These are phyloP conservation scores for Alternaria sp. DNA, from an alignment of 2,329 filamentous ascomycete species.

Conservation along the genomic window DNA sequence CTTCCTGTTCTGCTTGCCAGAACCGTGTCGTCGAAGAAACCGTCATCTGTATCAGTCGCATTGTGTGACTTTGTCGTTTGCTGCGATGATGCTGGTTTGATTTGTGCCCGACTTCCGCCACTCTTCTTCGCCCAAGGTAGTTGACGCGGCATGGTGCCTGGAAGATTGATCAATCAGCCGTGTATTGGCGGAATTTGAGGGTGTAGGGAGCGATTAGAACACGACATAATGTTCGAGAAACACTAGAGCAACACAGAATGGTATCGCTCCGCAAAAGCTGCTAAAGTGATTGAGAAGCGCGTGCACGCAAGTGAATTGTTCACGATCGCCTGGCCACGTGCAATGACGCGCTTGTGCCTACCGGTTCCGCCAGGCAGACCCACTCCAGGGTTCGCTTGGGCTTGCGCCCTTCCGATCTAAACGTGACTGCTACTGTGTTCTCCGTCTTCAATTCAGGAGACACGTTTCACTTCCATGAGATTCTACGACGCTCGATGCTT, in stretches of 20 bases:
- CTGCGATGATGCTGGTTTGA: slow-evolving; percentile 20
- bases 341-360: slow-evolving; percentile 11
- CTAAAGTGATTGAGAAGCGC: slow-evolving; percentile 16
- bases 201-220: neutral
- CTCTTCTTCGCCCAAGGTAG: slow-evolving; percentile 61
- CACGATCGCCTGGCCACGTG: slow-evolving; percentile 33
- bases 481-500: slow-evolving; percentile 44
- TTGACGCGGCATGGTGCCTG: slow-evolving; percentile 59
- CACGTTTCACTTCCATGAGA: slow-evolving; percentile 43
- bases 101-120: slow-evolving; percentile 28
- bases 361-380: slow-evolving; percentile 22
- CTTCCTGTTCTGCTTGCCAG: slow-evolving; percentile 30
- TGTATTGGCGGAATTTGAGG: slow-evolving; percentile 1
- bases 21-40: slow-evolving; percentile 37
- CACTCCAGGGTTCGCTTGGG: slow-evolving; percentile 19
- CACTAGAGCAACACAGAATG: neutral
- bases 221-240: slow-evolving; percentile 3
- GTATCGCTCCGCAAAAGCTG: slow-evolving; percentile 7
- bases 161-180: slow-evolving; percentile 6
- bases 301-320: slow-evolving; percentile 28
- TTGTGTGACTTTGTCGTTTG: slow-evolving; percentile 20
- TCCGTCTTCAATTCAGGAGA: slow-evolving; percentile 28
- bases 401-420: slow-evolving; percentile 38
- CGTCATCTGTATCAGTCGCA: slow-evolving; percentile 35
- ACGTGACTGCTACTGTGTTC: slow-evolving; percentile 23